Evolutionary conservation across 2,329 filamentous ascomycete species (phyloP).

Genomic region (Geosmithia putterillii): DNA sequence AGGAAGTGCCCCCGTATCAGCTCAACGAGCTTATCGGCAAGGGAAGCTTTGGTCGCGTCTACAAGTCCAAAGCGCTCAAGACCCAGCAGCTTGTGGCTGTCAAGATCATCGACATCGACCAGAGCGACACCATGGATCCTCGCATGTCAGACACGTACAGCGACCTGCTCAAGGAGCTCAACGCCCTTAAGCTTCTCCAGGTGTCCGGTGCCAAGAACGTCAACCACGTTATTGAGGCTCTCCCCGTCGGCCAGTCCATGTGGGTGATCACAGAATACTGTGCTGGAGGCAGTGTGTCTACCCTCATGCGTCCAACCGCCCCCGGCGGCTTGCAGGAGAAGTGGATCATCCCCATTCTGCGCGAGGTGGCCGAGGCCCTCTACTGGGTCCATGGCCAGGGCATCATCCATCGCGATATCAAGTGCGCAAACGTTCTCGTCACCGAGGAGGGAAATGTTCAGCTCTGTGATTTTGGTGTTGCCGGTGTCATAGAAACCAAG

Average conservation of each 20-base stretch:
- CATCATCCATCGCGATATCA: conserved; percentile 61
- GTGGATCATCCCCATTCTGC: conserved; percentile 55
- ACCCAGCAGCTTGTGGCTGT: conserved; percentile 52
- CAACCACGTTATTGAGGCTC: conserved; percentile 68
- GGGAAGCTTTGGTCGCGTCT: conserved; percentile 62
- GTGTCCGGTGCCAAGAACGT: conserved; percentile 67
- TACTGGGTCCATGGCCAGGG: conserved; percentile 56
- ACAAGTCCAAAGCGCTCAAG: conserved; percentile 43
- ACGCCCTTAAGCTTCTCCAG: conserved; percentile 58
- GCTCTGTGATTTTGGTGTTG: conserved; percentile 76
- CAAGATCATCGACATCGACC: conserved; percentile 78
- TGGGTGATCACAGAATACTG: conserved; percentile 88
- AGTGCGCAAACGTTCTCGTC: conserved; percentile 69
- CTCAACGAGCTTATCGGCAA: conserved; percentile 65
- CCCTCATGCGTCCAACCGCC: conserved; percentile 54
- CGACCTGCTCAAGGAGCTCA: conserved; percentile 58
- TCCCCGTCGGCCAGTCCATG: conserved; percentile 66
- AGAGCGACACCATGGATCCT: conserved; percentile 55
- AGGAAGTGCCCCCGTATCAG: conserved; percentile 52
- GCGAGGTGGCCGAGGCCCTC: conserved; percentile 54
- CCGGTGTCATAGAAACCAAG: conserved; percentile 63
- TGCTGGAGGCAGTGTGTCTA: conserved; percentile 71
- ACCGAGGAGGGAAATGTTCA: conserved; percentile 67
- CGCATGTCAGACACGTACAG: conserved; percentile 55
- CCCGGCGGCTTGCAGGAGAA: conserved; percentile 56